Conservation (phyloP, 306 rosid genomes). For the Prunus padus region DNA sequence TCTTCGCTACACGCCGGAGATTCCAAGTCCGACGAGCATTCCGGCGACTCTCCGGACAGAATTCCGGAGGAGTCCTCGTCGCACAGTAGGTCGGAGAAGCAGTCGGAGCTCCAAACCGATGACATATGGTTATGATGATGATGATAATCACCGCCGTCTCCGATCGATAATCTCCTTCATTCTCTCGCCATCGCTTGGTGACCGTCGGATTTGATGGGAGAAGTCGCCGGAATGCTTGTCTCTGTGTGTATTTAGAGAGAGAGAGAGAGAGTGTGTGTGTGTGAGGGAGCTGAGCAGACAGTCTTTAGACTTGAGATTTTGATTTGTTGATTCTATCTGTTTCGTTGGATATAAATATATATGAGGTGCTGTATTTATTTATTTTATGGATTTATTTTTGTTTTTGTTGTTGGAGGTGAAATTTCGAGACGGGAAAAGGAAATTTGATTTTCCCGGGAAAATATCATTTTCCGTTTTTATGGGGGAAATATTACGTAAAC, state of each 20-base stretch:
- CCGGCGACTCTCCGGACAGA: constrained; percentile 66
- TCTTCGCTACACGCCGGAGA: constrained; percentile 50
- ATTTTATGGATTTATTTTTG: background rate
- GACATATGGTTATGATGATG: constrained; percentile 2
- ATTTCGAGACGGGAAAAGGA: background rate
- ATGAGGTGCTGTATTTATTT: constrained; percentile 21
- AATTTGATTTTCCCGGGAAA: constrained; percentile 11
- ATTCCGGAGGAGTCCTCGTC: constrained; percentile 62
- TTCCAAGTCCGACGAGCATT: constrained; percentile 53
- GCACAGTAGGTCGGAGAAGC: constrained; percentile 71
- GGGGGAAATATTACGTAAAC: constrained; percentile 11
- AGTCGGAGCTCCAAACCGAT: constrained; percentile 73
- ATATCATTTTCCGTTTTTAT: constrained; percentile 8
- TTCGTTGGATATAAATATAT: constrained; percentile 68
- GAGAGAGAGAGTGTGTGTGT: background rate
- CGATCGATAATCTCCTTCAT: constrained; percentile 38
- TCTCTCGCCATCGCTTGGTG: constrained; percentile 43
- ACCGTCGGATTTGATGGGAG: constrained; percentile 21
- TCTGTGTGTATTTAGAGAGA: background rate
- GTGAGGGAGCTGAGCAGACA: background rate
- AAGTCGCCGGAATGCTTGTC: constrained; percentile 27
- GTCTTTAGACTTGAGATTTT: constrained; percentile 10
- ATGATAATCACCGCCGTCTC: constrained; percentile 36
- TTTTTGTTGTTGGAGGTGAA: background rate
- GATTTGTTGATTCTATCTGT: constrained; percentile 30